phyloP scores from a whole-genome alignment of 345 rosid genomes.

The Syzygium aqueum region DNA sequence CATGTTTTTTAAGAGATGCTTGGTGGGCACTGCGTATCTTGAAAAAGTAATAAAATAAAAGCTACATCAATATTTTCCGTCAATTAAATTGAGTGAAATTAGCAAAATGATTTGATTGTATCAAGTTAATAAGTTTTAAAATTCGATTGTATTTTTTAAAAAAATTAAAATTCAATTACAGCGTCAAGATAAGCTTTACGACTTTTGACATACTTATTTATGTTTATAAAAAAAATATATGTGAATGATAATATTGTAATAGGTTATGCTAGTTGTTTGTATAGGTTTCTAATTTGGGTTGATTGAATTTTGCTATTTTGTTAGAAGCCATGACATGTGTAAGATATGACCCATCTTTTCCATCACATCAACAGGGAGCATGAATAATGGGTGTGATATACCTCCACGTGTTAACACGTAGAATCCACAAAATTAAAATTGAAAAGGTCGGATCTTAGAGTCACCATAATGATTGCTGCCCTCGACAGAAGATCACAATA shows the following conservation, averaged over 20 bases:
- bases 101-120: neutral
- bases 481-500: neutral
- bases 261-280: too few species aligned
- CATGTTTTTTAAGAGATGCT: neutral
- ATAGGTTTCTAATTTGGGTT: neutral
- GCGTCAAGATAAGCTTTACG: neutral
- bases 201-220: neutral
- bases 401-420: neutral
- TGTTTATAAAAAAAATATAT: neutral
- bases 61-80: neutral
- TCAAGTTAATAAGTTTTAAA: neutral
- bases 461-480: neutral
- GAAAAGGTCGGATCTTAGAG: neutral
- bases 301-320: neutral
- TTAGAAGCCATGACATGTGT: neutral
- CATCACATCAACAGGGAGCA: neutral
- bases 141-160: neutral
- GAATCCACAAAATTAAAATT: neutral
- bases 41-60: neutral
- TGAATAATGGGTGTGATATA: neutral
- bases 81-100: neutral
- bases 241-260: neutral
- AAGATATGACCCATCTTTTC: neutral
- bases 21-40: neutral
- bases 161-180: accelerated